A percentile compares a stretch with the other conserved stretches of the same genome.
These are phyloP conservation scores for Andrographis paniculata DNA, from an alignment of 305 asterid species.

Conservation along the genomic window DNA sequence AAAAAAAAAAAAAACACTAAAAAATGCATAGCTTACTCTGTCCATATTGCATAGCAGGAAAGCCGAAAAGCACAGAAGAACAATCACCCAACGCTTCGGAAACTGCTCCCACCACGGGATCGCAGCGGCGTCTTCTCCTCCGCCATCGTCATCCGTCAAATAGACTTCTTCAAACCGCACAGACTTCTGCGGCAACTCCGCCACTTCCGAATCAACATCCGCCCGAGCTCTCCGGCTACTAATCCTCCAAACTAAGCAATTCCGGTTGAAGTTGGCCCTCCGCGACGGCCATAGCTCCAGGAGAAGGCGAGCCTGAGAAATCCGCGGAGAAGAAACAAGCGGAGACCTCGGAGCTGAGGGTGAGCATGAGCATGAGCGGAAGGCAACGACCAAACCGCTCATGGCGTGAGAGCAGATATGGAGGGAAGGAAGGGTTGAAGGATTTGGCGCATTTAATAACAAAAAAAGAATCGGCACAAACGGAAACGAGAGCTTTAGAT, in stretches of 20 bases:
- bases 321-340: conserved; percentile 11
- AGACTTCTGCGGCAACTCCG: conserved; percentile 37
- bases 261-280: conserved; percentile 9
- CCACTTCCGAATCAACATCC: conserved; percentile 51
- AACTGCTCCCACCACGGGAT: conserved; percentile 65
- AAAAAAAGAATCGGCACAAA: too few species aligned
- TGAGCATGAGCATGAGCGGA: too few species aligned
- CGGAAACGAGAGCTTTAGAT: too few species aligned
- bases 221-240: conserved; percentile 38
- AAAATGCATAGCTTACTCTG: conserved; percentile 40
- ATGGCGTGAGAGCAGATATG: conserved; percentile 48
- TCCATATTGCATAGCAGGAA: conserved; percentile 89
- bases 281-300: conserved; percentile 23
- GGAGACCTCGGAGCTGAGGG: conserved; percentile 48
- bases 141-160: conserved; percentile 23
- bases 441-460: too few species aligned
- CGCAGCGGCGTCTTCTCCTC: conserved; percentile 15
- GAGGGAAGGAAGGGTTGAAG: too few species aligned
- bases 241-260: conserved; percentile 22
- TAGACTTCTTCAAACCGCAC: conserved; percentile 24
- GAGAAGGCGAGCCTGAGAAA: conserved; percentile 13
- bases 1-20: conserved; percentile 7
- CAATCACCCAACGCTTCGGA: conserved; percentile 84
- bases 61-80: conserved; percentile 69
- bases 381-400: conserved; percentile 44